Base-by-base conservation (phyloP, 306 rosid species). In the Acacia melanoxylon region DNA sequence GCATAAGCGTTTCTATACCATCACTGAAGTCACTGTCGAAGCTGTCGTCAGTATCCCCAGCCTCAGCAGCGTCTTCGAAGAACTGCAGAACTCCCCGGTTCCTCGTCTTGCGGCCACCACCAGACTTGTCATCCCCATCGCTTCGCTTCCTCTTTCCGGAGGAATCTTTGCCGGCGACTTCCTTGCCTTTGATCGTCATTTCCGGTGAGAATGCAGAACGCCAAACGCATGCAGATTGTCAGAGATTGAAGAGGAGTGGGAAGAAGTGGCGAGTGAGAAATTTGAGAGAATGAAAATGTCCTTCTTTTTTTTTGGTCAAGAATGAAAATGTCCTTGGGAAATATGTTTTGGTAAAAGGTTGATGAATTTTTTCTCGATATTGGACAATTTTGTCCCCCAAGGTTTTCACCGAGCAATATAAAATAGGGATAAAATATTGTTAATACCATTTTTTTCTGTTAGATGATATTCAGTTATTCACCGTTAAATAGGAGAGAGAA, bases 171-270 rank as follows among this genome's bases (percentile, higher is more conserved):
- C 89, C 87, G 84, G 90, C 97, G 24, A 89, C 85, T 49, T 81
- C 92, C 54, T 96, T 95, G 20, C 98, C 97, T 75, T 89, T 90
- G 72, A 44, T 79, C 82, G 87, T 82, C 95, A 89, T 91, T 83
- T 68, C 70, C 82, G 67, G 46, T 6, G 82, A 76, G 61, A 72
- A 77, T 49, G 84, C 3, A 52, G 14, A 25, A 78, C 40, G 52
- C 33, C 72, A 63, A 82, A 44, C 62, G 80, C 90, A 84, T 86
- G 85, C 68, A 75, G 25, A 17, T 68, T 48, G 70, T 15, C 22
- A 65, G 40, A 6, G 69, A 61, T 37, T 35, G 58, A 51, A 48
- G 75, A 48, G 74, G 48, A 2, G 48, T 37, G 8, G 8, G 41
- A 37, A 37, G 41, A 6, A 37, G 41, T 6, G 41, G 41, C 41